Percentiles rank a stretch among this genome's conserved stretches.
These are phyloP conservation scores for Papiliotrema nemorosa DNA, from an alignment of 1,284 basidiomycete species.

Conservation along the genomic window DNA sequence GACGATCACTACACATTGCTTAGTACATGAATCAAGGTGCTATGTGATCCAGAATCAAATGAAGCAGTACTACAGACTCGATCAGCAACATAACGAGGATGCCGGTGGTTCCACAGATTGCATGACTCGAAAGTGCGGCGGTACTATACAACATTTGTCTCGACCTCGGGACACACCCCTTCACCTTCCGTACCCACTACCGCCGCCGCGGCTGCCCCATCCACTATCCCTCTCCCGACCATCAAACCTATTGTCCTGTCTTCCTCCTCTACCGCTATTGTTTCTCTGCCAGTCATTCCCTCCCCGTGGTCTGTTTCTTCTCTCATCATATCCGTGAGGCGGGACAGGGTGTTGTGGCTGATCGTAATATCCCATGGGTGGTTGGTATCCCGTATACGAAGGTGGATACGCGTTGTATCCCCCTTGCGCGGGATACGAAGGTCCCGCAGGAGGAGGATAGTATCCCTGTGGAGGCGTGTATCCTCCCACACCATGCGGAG, in stretches of 20 bases:
- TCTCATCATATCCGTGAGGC: not conserved
- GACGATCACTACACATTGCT: too few relatives aligned
- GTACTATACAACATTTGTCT: conserved; percentile 1
- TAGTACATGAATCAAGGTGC: too few relatives aligned
- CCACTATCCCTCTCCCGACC: conserved; percentile 6
- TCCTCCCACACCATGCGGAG: not conserved
- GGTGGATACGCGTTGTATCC: not conserved
- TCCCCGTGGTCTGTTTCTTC: not conserved
- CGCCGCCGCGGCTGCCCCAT: conserved; percentile 1
- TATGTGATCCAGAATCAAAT: too few relatives aligned
- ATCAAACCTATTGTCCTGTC: not conserved
- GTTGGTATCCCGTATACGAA: not conserved
- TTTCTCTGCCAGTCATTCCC: not conserved
- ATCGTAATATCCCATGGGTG: not conserved
- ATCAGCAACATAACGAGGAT: too few relatives aligned
- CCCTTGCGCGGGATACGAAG: not conserved
- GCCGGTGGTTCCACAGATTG: too few relatives aligned
- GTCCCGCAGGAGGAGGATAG: not conserved
- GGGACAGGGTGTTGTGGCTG: not conserved
- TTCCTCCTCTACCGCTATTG: not conserved
- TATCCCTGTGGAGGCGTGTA: not conserved
- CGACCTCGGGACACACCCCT: not conserved
- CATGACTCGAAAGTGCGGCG: not conserved
- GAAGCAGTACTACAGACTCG: too few relatives aligned
- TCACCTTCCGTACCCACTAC: not conserved